phyloP scores from a whole-genome alignment of 805 yeast species.

The Saccharomyces eubayanus region DNA sequence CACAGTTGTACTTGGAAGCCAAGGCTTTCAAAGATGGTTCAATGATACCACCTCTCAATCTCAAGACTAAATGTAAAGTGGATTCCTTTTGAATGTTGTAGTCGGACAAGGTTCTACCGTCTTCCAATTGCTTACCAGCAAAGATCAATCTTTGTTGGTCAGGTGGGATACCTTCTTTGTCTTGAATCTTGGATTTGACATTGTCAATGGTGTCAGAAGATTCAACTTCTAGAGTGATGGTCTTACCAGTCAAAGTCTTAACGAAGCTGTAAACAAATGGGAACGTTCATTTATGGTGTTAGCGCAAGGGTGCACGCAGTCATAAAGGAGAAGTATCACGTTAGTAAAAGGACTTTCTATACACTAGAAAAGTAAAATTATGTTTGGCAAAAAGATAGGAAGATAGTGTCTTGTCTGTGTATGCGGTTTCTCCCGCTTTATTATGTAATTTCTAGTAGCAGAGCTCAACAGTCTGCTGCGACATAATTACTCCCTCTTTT shows the following conservation, averaged over 20 bases:
- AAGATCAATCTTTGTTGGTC: conserved; percentile 63
- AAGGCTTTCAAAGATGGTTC: conserved; percentile 97
- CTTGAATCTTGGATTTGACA: conserved; percentile 83
- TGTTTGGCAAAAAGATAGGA: neutral
- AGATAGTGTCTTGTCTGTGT: neutral
- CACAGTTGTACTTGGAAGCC: conserved; percentile 98
- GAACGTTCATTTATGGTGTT: neutral
- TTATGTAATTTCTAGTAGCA: neutral
- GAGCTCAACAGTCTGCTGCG: neutral
- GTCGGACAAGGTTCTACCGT: conserved; percentile 63
- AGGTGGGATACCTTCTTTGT: conserved; percentile 64
- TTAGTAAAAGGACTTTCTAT: conserved; percentile 32
- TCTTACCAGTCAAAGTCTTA: conserved; percentile 95
- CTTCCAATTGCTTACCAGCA: conserved; percentile 66
- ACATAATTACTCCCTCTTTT: neutral
- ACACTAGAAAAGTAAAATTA: neutral
- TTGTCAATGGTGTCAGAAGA: conserved; percentile 96
- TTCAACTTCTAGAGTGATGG: conserved; percentile 95
- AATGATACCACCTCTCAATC: conserved; percentile 76
- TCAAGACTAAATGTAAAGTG: conserved; percentile 58
- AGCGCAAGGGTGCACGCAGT: neutral
- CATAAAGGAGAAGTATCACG: neutral
- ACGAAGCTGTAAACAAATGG: conserved; percentile 51
- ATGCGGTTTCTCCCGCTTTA: neutral
- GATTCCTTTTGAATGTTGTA: conserved; percentile 68